Evolutionary conservation across 2,329 filamentous ascomycete species (phyloP).

Genomic region (Trichoderma gracile): DNA sequence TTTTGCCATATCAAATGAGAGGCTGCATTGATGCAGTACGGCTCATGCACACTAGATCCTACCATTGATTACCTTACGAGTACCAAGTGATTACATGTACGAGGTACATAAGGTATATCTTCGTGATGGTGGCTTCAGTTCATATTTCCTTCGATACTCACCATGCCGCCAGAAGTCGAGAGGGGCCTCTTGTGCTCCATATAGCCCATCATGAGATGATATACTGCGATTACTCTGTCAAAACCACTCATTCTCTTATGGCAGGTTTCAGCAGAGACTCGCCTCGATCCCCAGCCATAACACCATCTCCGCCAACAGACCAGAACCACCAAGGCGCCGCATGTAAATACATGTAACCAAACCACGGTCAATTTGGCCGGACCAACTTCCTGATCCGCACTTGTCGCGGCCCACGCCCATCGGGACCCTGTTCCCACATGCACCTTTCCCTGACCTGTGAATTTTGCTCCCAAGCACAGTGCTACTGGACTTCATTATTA

Average conservation of each 20-base stretch:
- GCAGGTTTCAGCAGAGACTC: not conserved
- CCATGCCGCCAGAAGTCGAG: too few relatives aligned
- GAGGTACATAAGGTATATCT: too few relatives aligned
- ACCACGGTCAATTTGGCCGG: slow-evolving; percentile 11
- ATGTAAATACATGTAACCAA: slow-evolving; percentile 6
- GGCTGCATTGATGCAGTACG: not conserved
- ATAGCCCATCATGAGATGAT: too few relatives aligned
- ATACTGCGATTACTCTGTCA: not conserved
- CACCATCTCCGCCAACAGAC: not conserved
- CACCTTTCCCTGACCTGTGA: not conserved
- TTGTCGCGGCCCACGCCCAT: slow-evolving; percentile 2
- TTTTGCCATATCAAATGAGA: not conserved
- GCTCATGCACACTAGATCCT: not conserved
- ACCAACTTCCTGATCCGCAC: slow-evolving; percentile 14
- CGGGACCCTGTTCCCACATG: not conserved
- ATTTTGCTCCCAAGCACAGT: not conserved
- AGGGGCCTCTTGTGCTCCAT: too few relatives aligned
- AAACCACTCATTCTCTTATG: not conserved
- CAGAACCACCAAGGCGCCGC: not conserved
- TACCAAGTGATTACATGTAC: too few relatives aligned
- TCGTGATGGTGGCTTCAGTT: too few relatives aligned
- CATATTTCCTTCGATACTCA: too few relatives aligned
- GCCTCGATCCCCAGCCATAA: not conserved
- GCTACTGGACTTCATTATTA: not conserved
- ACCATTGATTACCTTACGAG: too few relatives aligned